Conservation (phyloP, 2,329 filamentous ascomycete species). For the Diatrype stigma region DNA sequence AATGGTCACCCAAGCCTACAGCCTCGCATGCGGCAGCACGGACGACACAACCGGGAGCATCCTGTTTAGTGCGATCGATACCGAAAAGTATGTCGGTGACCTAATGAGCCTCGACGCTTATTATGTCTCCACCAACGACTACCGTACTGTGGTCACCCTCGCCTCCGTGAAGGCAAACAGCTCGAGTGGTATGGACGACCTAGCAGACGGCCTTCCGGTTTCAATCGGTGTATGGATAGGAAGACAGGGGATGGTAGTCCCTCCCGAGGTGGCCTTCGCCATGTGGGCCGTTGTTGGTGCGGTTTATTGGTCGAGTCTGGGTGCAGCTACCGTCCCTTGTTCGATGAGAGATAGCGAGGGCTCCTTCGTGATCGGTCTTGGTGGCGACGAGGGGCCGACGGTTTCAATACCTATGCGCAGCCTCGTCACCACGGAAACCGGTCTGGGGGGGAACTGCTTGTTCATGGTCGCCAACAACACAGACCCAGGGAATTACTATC, state of each 20-base stretch:
- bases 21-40: not conserved
- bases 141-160: not conserved
- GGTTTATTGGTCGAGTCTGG: not conserved
- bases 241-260: not conserved
- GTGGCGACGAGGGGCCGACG: not conserved
- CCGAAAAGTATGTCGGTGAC: not conserved
- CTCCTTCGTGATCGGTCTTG: not conserved
- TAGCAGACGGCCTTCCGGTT: not conserved
- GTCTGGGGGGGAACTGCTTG: not conserved
- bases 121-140: not conserved
- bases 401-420: not conserved
- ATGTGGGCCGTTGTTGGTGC: not conserved
- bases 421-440: not conserved
- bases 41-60: not conserved
- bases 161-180: not conserved
- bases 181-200: not conserved
- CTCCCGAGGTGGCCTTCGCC: not conserved
- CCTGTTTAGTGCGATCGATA: not conserved
- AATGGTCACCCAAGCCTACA: not conserved
- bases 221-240: not conserved
- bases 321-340: not conserved
- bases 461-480: conserved; percentile 1
- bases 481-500: not conserved
- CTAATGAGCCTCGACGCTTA: not conserved
- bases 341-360: not conserved